phyloP scores from a whole-genome alignment of 2,329 filamentous ascomycete species.

The Ophiostoma novo-ulmi region DNA sequence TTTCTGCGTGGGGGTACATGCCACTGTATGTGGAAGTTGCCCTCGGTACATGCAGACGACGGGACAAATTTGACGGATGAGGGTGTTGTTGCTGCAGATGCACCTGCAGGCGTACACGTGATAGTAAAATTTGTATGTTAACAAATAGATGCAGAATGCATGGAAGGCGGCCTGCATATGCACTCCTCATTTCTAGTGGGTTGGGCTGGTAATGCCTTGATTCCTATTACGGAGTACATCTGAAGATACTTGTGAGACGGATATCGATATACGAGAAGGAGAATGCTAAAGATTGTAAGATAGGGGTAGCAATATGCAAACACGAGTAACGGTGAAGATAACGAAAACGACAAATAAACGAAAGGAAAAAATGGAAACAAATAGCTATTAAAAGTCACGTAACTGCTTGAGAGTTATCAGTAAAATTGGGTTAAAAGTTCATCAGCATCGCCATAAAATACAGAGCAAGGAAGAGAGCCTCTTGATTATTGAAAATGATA shows the following conservation, averaged over 20 bases:
- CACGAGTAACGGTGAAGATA: not conserved
- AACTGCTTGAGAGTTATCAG: too few species aligned
- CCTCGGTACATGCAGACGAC: not conserved
- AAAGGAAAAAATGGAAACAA: not conserved
- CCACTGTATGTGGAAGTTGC: not conserved
- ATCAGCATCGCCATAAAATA: not conserved
- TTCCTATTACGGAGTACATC: not conserved
- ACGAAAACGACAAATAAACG: not conserved
- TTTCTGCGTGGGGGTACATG: not conserved
- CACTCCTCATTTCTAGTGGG: constrained; percentile 1
- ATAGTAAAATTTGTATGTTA: not conserved
- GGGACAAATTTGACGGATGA: not conserved
- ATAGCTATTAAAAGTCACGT: not conserved
- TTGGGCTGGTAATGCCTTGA: not conserved
- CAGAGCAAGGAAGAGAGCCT: not conserved
- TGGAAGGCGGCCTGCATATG: not conserved
- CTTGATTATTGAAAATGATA: not conserved
- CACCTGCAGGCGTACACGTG: not conserved
- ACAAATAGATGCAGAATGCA: not conserved
- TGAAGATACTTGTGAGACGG: not conserved
- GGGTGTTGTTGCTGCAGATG: not conserved
- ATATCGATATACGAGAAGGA: not conserved
- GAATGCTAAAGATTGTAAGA: not conserved
- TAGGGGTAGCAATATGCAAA: too few species aligned
- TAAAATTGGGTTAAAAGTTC: not conserved